Conservation (phyloP, 495 filamentous ascomycete species). For the Aspergillus hancockii region DNA sequence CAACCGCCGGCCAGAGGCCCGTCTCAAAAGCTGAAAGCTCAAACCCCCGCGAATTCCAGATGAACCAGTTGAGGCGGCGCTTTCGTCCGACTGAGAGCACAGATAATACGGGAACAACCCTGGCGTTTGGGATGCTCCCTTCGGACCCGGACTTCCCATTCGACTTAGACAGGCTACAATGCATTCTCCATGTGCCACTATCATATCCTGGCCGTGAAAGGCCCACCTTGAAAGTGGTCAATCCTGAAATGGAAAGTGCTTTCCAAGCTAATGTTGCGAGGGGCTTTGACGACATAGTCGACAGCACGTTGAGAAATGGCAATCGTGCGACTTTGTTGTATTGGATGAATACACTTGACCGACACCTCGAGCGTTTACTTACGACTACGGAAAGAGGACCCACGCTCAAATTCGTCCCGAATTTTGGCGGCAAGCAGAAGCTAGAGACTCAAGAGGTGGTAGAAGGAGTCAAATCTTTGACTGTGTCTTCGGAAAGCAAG, state of each 20-base stretch:
- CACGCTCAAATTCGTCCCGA: slow-evolving; percentile 75
- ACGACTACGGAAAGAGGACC: slow-evolving; percentile 70
- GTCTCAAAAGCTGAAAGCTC: slow-evolving; percentile 63
- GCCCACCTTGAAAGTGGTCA: slow-evolving; percentile 66
- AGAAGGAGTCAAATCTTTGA: slow-evolving; percentile 23
- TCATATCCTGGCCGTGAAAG: slow-evolving; percentile 55
- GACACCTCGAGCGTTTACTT: slow-evolving; percentile 70
- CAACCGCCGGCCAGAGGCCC: slow-evolving; percentile 56
- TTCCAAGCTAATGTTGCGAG: slow-evolving; percentile 79
- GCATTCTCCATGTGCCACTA: slow-evolving; percentile 66
- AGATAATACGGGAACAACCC: slow-evolving; percentile 52
- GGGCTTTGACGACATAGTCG: slow-evolving; percentile 71
- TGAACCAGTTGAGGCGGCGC: slow-evolving; percentile 72
- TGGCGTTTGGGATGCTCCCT: slow-evolving; percentile 67
- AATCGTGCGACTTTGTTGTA: slow-evolving; percentile 62
- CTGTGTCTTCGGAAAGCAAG: slow-evolving; percentile 1
- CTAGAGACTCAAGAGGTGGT: slow-evolving; percentile 51
- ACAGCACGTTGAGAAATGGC: slow-evolving; percentile 46
- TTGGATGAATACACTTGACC: slow-evolving; percentile 73
- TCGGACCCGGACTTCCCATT: slow-evolving; percentile 91
- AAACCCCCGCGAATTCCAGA: slow-evolving; percentile 73
- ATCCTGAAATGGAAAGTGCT: slow-evolving; percentile 75
- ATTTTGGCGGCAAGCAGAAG: slow-evolving; percentile 44
- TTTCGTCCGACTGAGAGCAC: slow-evolving; percentile 63
- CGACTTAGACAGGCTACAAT: slow-evolving; percentile 70